These are phyloP conservation scores for Climacium dendroides DNA, from an alignment of 225 moss, liverwort and hornwort genomes.

Conservation along the genomic window DNA sequence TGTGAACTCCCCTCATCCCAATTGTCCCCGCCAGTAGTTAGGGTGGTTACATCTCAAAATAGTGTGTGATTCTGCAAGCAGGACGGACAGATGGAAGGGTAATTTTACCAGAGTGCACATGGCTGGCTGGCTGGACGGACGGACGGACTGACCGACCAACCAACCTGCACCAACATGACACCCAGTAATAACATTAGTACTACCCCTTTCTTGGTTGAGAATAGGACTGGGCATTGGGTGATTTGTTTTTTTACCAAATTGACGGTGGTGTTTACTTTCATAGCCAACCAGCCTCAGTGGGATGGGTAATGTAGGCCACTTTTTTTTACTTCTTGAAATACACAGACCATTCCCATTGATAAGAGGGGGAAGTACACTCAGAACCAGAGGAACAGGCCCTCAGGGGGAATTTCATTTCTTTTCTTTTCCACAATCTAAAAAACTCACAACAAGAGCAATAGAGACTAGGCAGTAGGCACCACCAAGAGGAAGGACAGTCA, in stretches of 20 bases:
- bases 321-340: too few relatives aligned
- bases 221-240: neutral
- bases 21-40: neutral
- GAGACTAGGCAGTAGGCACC: too few relatives aligned
- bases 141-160: neutral
- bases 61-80: neutral
- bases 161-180: neutral
- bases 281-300: too few relatives aligned
- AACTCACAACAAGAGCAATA: too few relatives aligned
- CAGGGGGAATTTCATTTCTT: too few relatives aligned
- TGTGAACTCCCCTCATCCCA: neutral
- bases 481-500: too few relatives aligned
- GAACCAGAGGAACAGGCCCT: too few relatives aligned
- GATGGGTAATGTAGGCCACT: too few relatives aligned
- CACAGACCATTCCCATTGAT: too few relatives aligned
- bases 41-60: neutral
- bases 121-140: neutral
- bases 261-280: neutral
- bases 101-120: neutral
- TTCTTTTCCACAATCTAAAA: too few relatives aligned
- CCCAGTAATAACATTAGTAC: too few relatives aligned
- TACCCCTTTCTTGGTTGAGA: neutral
- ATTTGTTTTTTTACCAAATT: neutral
- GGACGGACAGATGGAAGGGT: neutral
- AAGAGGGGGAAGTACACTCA: too few relatives aligned